Base-by-base conservation (phyloP, 306 rosid species). In the Fragaria nilgerrensis region DNA sequence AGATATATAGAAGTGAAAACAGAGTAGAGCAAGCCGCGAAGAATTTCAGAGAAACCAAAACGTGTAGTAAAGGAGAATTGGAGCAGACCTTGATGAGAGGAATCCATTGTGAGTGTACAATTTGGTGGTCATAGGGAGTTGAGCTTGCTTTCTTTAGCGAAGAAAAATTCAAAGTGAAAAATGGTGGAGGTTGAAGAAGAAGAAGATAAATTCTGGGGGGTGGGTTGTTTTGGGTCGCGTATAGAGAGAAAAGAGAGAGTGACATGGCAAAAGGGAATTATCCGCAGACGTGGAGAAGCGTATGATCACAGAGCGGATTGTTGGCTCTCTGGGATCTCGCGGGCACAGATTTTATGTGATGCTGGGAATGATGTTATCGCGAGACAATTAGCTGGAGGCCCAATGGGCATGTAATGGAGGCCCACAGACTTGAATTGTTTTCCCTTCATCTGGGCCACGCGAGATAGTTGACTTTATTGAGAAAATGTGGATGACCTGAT, bases 21-120 rank as follows among this genome's bases (percentile, higher is more conserved):
- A 45, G 5, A 61, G 36, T 65, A 77, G 53, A 23, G 47, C 13
- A 44, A 16, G 62, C 5, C 22, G 61, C 7, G 53, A 36, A 34
- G 22, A 48, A 41, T 16, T 19, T 9, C 22, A 52, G 20, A 32
- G 36, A 29, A 67, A 9, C 15, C 43, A 39, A 39, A 39, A 39
- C 43, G 45, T 43, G 45, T 43, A 61, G 48, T 15, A 7, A 8
- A 7, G 44, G 69, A 66, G 73, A 64, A 79, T 7, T 39, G 16
- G 79, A 76, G 72, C 66, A 95, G 47, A 65, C 99, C 99, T 95
- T 23, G 92, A 78, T 13, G 91, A 47, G 5, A 88, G 82, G 71
- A 84, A 83, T 65, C 83, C 85, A 82, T 71, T 82, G 64, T 75
- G 81, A 7, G 70, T 2, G 77, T 78, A 87, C 47, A 89, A 77